phyloP scores from a whole-genome alignment of 1,139 yeast species.

The Taphrina pruni region DNA sequence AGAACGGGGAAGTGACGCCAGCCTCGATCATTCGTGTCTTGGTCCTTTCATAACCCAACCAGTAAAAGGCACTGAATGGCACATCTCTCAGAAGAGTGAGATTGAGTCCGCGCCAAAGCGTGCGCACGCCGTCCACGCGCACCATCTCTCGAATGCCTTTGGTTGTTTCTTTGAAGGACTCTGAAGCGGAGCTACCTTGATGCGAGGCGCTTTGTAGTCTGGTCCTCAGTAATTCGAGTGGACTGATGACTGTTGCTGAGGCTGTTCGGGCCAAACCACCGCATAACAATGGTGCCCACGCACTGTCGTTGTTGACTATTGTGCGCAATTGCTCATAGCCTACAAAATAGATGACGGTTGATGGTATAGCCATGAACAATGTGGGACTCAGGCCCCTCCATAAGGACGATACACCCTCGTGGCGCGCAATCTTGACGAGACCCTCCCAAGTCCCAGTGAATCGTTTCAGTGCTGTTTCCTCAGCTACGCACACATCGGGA shows the following conservation, averaged over 20 bases:
- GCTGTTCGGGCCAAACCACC: conserved; percentile 83
- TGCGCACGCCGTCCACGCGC: conserved; percentile 61
- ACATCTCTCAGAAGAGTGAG: conserved; percentile 96
- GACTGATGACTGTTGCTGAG: conserved; percentile 86
- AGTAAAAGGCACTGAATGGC: conserved; percentile 92
- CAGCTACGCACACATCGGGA: conserved; percentile 38
- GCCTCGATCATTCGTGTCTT: conserved; percentile 42
- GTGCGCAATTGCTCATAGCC: conserved; percentile 71
- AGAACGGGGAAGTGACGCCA: conserved; percentile 61
- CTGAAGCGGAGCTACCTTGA: conserved; percentile 35
- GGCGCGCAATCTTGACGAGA: conserved; percentile 63
- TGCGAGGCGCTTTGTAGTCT: conserved; percentile 71
- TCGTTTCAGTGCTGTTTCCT: conserved; percentile 38
- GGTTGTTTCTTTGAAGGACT: conserved; percentile 38
- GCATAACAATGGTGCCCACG: conserved; percentile 71
- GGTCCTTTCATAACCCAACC: conserved; percentile 76
- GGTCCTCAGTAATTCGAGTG: conserved; percentile 84
- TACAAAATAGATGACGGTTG: conserved; percentile 90
- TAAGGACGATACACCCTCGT: conserved; percentile 77
- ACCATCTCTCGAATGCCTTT: conserved; percentile 65
- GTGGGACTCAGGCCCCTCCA: conserved; percentile 92
- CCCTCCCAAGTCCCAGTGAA: conserved; percentile 74
- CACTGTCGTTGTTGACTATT: conserved; percentile 37
- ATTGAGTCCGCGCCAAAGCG: conserved; percentile 82
- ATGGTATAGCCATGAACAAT: conserved; percentile 85